A percentile compares a stretch with the other conserved stretches of the same genome.
Conservation (phyloP, 2,329 filamentous ascomycete species). For the Fusarium abutilonis region DNA sequence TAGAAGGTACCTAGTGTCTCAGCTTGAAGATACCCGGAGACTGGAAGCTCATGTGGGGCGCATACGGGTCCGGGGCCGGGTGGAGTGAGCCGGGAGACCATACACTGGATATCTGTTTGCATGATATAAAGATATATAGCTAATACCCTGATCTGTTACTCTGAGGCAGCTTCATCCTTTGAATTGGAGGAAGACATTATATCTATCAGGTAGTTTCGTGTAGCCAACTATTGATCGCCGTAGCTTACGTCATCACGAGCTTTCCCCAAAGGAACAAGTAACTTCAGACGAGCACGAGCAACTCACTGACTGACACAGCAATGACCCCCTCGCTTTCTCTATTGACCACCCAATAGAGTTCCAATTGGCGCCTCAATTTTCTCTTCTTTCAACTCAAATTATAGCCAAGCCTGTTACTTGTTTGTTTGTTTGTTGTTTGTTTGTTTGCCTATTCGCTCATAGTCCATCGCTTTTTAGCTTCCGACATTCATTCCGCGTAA, state of each 20-base stretch:
- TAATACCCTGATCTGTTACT: not conserved
- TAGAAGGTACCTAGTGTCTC: too few species aligned
- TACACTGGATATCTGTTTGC: not conserved
- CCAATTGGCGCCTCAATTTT: constrained; percentile 21
- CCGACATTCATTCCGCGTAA: constrained; percentile 15
- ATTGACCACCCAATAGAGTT: constrained; percentile 42
- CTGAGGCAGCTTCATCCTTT: not conserved
- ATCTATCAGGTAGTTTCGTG: not conserved
- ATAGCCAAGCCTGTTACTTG: not conserved
- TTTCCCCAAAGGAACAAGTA: constrained; percentile 30
- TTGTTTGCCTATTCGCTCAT: constrained; percentile 10
- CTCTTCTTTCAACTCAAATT: constrained; percentile 2
- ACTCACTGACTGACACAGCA: constrained; percentile 7
- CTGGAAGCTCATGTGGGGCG: constrained; percentile 3
- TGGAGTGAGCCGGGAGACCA: not conserved
- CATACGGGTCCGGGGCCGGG: constrained; percentile 5
- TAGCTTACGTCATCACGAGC: constrained; percentile 43
- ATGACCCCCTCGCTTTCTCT: constrained; percentile 25
- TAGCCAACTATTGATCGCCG: not conserved
- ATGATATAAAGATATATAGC: not conserved
- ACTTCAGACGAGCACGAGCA: constrained; percentile 28
- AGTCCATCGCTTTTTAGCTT: constrained; percentile 19
- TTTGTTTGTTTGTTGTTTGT: constrained; percentile 19
- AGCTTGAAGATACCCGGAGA: not conserved
- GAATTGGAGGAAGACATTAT: not conserved